These are phyloP conservation scores for Suillus hirtellus DNA, from an alignment of 768 basidiomycete species.

Conservation along the genomic window DNA sequence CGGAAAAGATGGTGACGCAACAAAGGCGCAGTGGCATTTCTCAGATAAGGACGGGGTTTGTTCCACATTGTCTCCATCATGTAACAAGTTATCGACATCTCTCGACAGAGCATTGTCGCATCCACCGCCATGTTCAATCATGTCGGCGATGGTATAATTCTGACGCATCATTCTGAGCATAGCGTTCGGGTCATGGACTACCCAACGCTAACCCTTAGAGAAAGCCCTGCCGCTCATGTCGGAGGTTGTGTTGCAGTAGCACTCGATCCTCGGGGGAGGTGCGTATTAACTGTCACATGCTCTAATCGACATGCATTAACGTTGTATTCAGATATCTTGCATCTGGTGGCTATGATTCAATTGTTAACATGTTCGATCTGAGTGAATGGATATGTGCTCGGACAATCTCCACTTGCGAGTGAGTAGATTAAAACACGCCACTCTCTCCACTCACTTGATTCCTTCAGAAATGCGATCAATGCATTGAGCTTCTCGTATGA, in stretches of 20 bases:
- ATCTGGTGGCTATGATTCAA: slow-evolving; percentile 79
- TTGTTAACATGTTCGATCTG: slow-evolving; percentile 79
- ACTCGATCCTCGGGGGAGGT: slow-evolving; percentile 79
- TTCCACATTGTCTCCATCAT: not conserved
- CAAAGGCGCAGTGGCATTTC: slow-evolving; percentile 52
- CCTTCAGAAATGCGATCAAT: slow-evolving; percentile 63
- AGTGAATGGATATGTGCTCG: slow-evolving; percentile 79
- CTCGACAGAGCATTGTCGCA: slow-evolving; percentile 44
- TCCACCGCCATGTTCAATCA: slow-evolving; percentile 79
- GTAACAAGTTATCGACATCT: not conserved
- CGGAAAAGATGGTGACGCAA: slow-evolving; percentile 52
- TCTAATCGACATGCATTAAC: slow-evolving; percentile 1
- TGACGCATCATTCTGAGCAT: slow-evolving; percentile 64
- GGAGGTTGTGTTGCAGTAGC: slow-evolving; percentile 78
- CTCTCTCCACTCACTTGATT: slow-evolving; percentile 1
- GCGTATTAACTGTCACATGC: slow-evolving; percentile 11
- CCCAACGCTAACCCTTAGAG: slow-evolving; percentile 57
- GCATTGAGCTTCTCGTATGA: slow-evolving; percentile 80
- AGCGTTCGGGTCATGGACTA: slow-evolving; percentile 70
- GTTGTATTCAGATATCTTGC: slow-evolving; percentile 60
- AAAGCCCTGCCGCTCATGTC: slow-evolving; percentile 73
- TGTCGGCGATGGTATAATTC: slow-evolving; percentile 67
- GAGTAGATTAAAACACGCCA: slow-evolving; percentile 29
- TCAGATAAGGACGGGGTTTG: slow-evolving; percentile 33
- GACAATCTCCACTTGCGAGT: slow-evolving; percentile 83